Evolutionary conservation across 495 filamentous ascomycete species (phyloP).

Genomic region (Xylaria scruposa): DNA sequence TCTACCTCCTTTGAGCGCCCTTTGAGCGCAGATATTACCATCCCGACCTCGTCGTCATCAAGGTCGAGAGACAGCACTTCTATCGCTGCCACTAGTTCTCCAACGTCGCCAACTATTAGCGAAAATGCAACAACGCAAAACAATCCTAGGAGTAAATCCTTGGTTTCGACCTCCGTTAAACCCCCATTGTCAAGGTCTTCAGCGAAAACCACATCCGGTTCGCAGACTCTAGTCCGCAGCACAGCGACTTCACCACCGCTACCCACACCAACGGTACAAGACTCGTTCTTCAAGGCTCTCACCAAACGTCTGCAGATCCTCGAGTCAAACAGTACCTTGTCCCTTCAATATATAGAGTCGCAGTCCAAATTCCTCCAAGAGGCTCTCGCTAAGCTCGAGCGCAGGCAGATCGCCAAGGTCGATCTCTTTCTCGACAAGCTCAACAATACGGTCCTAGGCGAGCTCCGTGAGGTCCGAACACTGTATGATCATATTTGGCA

Average conservation of each 20-base stretch:
- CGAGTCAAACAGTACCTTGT: conserved; percentile 90
- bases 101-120: conserved; percentile 28
- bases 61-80: conserved; percentile 30
- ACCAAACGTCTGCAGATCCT: conserved; percentile 89
- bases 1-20: conserved; percentile 27
- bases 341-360: conserved; percentile 94
- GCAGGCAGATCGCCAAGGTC: conserved; percentile 83
- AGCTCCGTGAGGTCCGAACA: conserved; percentile 77
- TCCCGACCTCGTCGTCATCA: conserved; percentile 29
- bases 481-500: conserved; percentile 98
- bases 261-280: conserved; percentile 84
- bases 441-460: conserved; percentile 85
- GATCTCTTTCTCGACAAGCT: conserved; percentile 80
- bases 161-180: conserved; percentile 36
- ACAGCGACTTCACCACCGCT: conserved; percentile 59
- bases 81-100: conserved; percentile 29
- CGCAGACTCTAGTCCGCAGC: conserved; percentile 44
- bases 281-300: conserved; percentile 96
- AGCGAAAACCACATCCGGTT: conserved; percentile 26
- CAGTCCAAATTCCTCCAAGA: conserved; percentile 92
- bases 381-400: conserved; percentile 89
- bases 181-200: conserved; percentile 33
- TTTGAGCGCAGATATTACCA: conserved; percentile 18
- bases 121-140: conserved; percentile 36
- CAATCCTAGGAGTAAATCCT: conserved; percentile 28